Evolutionary conservation across 2,329 filamentous ascomycete genomes (phyloP).

Genomic region (Ophiosphaerella herpotricha): DNA sequence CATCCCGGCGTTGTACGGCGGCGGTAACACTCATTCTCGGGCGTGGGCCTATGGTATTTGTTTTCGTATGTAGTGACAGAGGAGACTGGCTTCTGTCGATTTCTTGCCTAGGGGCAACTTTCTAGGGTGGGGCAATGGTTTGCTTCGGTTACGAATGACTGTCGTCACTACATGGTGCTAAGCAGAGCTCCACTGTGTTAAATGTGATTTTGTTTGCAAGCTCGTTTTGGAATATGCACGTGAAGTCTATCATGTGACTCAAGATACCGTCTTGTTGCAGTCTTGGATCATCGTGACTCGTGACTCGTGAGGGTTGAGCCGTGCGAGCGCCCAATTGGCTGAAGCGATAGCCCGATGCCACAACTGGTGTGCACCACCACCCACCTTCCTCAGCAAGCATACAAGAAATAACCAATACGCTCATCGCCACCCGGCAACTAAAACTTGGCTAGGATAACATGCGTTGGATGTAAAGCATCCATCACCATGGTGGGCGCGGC

Average conservation of each 20-base stretch:
- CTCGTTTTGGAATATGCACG: no score
- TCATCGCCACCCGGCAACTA: neutral
- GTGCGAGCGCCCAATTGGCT: slow-evolving; percentile 17
- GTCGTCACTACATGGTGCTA: slow-evolving; percentile 7
- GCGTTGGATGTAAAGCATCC: slow-evolving; percentile 21
- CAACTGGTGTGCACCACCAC: slow-evolving; percentile 11
- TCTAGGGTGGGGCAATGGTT: no score
- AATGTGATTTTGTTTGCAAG: no score
- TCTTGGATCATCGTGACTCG: no score
- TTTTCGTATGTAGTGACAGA: slow-evolving; percentile 11
- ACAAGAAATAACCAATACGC: neutral
- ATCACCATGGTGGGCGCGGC: slow-evolving; percentile 30
- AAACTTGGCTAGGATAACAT: slow-evolving; percentile 12
- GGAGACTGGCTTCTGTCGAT: slow-evolving; percentile 10
- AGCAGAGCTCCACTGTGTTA: no score
- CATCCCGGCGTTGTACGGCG: slow-evolving; percentile 23
- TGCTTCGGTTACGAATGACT: slow-evolving; percentile 9
- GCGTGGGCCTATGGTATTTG: slow-evolving; percentile 10
- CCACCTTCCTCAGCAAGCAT: slow-evolving; percentile 10
- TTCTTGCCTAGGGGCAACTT: neutral
- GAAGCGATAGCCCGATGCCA: slow-evolving; percentile 13
- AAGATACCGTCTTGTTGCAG: no score
- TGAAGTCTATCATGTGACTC: no score
- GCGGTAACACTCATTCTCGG: slow-evolving; percentile 25
- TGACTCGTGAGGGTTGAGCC: neutral